phyloP scores from a whole-genome alignment of 257 asterid genomes.

The Misopates orontium region DNA sequence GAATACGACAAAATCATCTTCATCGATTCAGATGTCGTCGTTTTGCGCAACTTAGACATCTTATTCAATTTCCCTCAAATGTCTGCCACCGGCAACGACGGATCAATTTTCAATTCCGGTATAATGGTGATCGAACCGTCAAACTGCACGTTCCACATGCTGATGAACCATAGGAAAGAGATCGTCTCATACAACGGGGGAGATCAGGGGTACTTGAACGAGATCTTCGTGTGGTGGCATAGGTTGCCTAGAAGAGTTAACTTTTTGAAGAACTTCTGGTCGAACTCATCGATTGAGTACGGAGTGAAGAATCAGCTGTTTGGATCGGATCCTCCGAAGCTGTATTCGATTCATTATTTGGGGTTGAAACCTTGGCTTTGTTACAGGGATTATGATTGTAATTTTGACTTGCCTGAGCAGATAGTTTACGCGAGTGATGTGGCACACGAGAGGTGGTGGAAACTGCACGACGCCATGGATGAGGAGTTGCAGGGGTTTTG shows the following conservation, averaged over 20 bases:
- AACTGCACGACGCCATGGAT: conserved; percentile 69
- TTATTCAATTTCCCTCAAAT: conserved; percentile 77
- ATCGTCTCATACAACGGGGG: conserved; percentile 89
- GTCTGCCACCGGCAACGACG: conserved; percentile 83
- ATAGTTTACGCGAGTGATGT: conserved; percentile 69
- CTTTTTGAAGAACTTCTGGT: conserved; percentile 81
- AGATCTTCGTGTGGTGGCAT: conserved; percentile 89
- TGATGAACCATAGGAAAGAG: conserved; percentile 49
- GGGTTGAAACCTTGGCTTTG: conserved; percentile 90
- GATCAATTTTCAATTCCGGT: conserved; percentile 75
- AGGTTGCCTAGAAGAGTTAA: conserved; percentile 73
- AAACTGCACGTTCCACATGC: conserved; percentile 67
- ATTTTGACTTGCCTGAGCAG: conserved; percentile 62
- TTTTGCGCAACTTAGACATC: conserved; percentile 62
- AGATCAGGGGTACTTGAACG: conserved; percentile 83
- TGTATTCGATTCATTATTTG: conserved; percentile 68
- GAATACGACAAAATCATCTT: conserved; percentile 74
- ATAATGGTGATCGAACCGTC: conserved; percentile 88
- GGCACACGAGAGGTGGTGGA: conserved; percentile 81
- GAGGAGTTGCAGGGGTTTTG: conserved; percentile 51
- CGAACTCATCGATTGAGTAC: conserved; percentile 48
- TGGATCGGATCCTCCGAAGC: conserved; percentile 68
- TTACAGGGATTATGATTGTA: conserved; percentile 85
- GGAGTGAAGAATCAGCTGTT: conserved; percentile 62
- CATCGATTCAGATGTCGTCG: conserved; percentile 75